phyloP scores from a whole-genome alignment of 2,329 filamentous ascomycete genomes.

The Claviceps sorghi region DNA sequence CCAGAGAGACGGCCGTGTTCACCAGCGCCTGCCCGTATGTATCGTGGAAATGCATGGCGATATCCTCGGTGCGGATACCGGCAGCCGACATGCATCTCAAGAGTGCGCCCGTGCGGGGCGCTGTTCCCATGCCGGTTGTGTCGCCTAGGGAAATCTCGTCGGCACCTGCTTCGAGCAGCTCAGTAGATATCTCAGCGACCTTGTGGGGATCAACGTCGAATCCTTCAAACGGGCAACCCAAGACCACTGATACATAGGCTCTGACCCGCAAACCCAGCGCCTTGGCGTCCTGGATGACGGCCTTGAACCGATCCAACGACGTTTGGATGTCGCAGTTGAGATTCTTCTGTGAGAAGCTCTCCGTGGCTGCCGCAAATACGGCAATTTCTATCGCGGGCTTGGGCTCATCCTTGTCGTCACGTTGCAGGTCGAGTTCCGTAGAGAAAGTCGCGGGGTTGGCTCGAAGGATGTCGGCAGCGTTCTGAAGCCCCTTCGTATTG shows the following conservation, averaged over 20 bases:
- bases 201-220: slow-evolving; percentile 47
- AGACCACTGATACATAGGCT: slow-evolving; percentile 66
- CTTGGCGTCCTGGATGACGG: slow-evolving; percentile 56
- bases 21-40: slow-evolving; percentile 78
- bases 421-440: slow-evolving; percentile 32
- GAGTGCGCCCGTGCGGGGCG: slow-evolving; percentile 50
- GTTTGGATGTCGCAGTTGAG: slow-evolving; percentile 67
- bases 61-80: slow-evolving; percentile 51
- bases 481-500: slow-evolving; percentile 57
- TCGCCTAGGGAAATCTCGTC: slow-evolving; percentile 85
- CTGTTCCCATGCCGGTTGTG: slow-evolving; percentile 81
- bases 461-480: slow-evolving; percentile 41
- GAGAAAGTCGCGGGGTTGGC: slow-evolving; percentile 33
- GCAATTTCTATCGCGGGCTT: slow-evolving; percentile 52
- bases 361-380: slow-evolving; percentile 70
- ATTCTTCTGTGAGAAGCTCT: slow-evolving; percentile 67
- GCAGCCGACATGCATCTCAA: slow-evolving; percentile 50
- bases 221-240: slow-evolving; percentile 66
- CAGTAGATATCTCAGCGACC: slow-evolving; percentile 52
- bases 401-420: slow-evolving; percentile 22
- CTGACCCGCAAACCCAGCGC: slow-evolving; percentile 51
- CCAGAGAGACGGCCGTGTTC: slow-evolving; percentile 63
- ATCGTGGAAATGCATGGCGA: slow-evolving; percentile 80
- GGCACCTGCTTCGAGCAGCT: slow-evolving; percentile 69
- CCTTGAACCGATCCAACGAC: slow-evolving; percentile 54